Conservation (phyloP, 2,329 filamentous ascomycete genomes). For the Neocatenulostroma microsporum region DNA sequence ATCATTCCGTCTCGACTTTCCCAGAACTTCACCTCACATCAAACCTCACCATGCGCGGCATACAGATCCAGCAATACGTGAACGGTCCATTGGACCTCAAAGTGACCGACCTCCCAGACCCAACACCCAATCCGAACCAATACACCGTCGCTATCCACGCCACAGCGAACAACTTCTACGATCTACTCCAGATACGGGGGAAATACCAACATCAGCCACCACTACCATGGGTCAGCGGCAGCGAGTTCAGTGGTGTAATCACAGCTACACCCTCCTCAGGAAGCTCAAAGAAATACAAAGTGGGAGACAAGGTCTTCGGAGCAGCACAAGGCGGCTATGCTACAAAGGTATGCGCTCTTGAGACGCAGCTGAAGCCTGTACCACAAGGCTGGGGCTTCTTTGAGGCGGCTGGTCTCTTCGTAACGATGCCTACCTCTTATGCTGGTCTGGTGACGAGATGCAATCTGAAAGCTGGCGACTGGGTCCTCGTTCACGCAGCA, state of each 20-base stretch:
- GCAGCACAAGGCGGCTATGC: conserved; percentile 81
- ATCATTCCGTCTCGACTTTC: no score
- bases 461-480: conserved; percentile 67
- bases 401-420: no score
- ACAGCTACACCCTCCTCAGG: conserved; percentile 51
- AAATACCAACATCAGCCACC: conserved; percentile 92
- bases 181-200: conserved; percentile 87
- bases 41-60: conserved; percentile 59
- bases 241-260: conserved; percentile 77
- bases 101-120: conserved; percentile 67
- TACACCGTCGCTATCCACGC: conserved; percentile 85
- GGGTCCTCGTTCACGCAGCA: conserved; percentile 83
- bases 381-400: no score
- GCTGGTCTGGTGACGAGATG: conserved; percentile 73
- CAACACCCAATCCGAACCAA: conserved; percentile 60
- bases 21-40: not conserved
- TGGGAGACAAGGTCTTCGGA: conserved; percentile 80
- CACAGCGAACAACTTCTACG: conserved; percentile 91
- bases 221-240: conserved; percentile 79
- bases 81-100: conserved; percentile 72
- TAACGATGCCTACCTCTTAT: conserved; percentile 87
- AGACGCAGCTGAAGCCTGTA: conserved; percentile 62
- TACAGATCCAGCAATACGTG: conserved; percentile 23
- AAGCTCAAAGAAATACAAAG: conserved; percentile 53
- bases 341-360: conserved; percentile 60